Evolutionary conservation across 768 basidiomycete genomes (phyloP).

Genomic region (Lyophyllum shimeji): DNA sequence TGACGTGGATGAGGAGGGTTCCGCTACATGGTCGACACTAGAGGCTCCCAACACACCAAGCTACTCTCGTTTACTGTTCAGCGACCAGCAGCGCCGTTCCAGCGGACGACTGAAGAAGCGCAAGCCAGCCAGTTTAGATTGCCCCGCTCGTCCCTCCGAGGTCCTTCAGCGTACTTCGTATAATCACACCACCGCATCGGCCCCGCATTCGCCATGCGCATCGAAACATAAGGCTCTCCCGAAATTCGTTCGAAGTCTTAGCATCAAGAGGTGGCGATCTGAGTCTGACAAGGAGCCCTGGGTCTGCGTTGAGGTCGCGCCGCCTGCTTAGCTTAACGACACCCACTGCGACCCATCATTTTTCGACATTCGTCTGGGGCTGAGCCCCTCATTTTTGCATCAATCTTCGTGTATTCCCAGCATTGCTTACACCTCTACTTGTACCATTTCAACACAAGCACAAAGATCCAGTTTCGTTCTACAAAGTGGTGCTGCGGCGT

Average conservation of each 20-base stretch:
- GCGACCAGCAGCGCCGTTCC: neutral
- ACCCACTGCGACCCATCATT: neutral
- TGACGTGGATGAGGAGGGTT: conserved; percentile 10
- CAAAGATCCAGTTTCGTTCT: no score
- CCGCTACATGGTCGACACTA: conserved; percentile 18
- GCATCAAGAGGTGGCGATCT: conserved; percentile 1
- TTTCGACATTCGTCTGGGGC: neutral
- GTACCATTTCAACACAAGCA: no score
- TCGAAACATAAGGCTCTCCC: neutral
- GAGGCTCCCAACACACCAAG: conserved; percentile 20
- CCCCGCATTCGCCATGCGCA: neutral
- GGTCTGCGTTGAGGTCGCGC: neutral
- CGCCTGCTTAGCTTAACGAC: neutral
- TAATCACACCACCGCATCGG: neutral
- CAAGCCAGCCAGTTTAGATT: neutral
- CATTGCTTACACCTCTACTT: neutral
- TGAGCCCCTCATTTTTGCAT: neutral
- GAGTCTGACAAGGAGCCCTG: neutral
- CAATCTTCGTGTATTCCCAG: neutral
- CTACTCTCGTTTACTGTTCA: conserved; percentile 3
- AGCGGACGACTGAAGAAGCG: conserved; percentile 7
- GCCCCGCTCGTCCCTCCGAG: conserved; percentile 2
- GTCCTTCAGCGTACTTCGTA: conserved; percentile 5
- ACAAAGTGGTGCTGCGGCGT: no score
- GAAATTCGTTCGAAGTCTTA: conserved; percentile 2